Percentiles rank a stretch among this genome's conserved stretches.
These are phyloP conservation scores for Biscogniauxia sp. DNA, from an alignment of 2,329 filamentous ascomycete species.

Conservation along the genomic window DNA sequence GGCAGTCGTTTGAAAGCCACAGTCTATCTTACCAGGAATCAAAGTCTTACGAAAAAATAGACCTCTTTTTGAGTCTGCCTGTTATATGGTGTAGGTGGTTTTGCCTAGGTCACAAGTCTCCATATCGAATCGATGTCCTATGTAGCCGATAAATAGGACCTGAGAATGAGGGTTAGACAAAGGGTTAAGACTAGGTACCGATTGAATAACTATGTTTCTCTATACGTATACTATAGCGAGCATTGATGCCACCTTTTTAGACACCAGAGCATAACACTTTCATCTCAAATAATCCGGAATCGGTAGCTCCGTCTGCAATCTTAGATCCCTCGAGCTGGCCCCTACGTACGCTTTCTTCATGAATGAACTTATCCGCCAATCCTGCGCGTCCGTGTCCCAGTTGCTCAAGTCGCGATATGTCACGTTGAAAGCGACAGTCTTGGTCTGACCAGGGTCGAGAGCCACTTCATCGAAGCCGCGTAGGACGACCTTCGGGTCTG, in stretches of 20 bases:
- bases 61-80: too few relatives aligned
- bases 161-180: too few relatives aligned
- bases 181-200: too few relatives aligned
- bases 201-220: too few relatives aligned
- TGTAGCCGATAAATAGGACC: too few relatives aligned
- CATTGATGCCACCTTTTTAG: too few relatives aligned
- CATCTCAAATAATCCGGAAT: conserved; percentile 2
- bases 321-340: conserved; percentile 37
- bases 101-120: too few relatives aligned
- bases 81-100: too few relatives aligned
- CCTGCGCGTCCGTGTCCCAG: conserved; percentile 74
- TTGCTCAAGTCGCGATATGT: conserved; percentile 81
- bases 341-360: conserved; percentile 55
- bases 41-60: too few relatives aligned
- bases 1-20: not conserved
- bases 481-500: conserved; percentile 65
- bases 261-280: not conserved
- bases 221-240: too few relatives aligned
- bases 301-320: conserved; percentile 13
- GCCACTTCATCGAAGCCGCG: conserved; percentile 77
- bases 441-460: conserved; percentile 65
- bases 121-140: too few relatives aligned
- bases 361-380: conserved; percentile 66
- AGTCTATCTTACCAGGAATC: too few relatives aligned
- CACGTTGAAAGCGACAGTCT: conserved; percentile 65